These are phyloP conservation scores for Phylloporus sp. DNA, from an alignment of 1,284 basidiomycete genomes.

Conservation along the genomic window DNA sequence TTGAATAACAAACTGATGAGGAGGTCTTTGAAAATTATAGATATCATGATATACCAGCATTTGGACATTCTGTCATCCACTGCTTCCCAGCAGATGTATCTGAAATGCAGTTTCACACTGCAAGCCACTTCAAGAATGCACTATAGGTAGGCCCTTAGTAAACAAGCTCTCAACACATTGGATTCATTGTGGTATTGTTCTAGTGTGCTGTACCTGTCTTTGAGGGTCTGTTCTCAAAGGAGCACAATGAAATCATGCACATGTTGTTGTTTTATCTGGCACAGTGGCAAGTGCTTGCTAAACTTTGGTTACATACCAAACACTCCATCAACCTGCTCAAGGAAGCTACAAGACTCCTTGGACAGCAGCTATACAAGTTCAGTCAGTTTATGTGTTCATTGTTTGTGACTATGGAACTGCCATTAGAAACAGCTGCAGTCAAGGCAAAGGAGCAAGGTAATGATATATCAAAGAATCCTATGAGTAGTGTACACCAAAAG, in stretches of 20 bases:
- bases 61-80: not conserved
- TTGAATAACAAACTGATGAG: no score
- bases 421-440: constrained; percentile 8
- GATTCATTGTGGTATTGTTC: not conserved
- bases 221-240: not conserved
- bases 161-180: no score
- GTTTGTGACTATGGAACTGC: constrained; percentile 12
- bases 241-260: not conserved
- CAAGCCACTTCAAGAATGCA: not conserved
- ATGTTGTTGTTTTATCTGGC: not conserved
- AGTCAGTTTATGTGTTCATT: no score
- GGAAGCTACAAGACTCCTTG: not conserved
- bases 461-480: not conserved
- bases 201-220: constrained; percentile 9
- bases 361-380: constrained; percentile 13
- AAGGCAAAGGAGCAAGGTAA: not conserved
- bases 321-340: not conserved
- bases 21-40: not conserved
- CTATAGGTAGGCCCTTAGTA: not conserved
- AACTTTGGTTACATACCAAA: constrained; percentile 4
- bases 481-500: not conserved
- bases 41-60: not conserved
- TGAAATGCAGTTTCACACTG: not conserved
- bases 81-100: not conserved
- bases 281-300: constrained; percentile 6